A percentile compares a stretch with the other conserved stretches of the same genome.
Evolutionary conservation across 202 grass and related monocot genomes (phyloP).

Genomic region (Schoenoplectus tabernaemontani): DNA sequence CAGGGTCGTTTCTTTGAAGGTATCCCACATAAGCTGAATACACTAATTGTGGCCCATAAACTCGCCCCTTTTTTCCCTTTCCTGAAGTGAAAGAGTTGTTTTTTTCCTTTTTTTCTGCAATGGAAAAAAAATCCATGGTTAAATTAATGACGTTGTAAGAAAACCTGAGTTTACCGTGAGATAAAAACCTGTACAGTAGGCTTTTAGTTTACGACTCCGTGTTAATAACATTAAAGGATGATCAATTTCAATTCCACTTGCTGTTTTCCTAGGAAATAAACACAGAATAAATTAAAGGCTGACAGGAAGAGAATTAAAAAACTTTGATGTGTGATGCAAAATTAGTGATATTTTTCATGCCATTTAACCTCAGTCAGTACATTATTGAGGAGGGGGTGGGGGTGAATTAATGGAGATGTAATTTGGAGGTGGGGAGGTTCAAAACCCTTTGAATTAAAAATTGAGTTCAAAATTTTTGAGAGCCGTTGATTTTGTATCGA

Average conservation of each 20-base stretch:
- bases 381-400: no score
- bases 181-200: background rate
- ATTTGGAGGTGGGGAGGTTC: no score
- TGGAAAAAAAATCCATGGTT: background rate
- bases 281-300: no score
- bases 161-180: background rate
- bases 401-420: no score
- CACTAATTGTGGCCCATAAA: background rate
- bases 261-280: background rate
- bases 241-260: background rate
- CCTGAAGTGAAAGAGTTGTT: background rate
- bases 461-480: no score
- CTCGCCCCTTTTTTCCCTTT: background rate
- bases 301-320: no score
- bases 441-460: no score
- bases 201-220: background rate
- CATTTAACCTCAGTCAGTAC: no score
- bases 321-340: no score
- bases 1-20: background rate
- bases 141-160: background rate
- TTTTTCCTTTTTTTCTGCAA: background rate
- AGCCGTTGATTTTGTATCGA: no score
- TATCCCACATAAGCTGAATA: background rate
- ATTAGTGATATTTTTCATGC: no score
- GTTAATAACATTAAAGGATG: background rate